Conservation (phyloP, 2,329 filamentous ascomycete genomes). For the Scopulariopsis brevicaulis region DNA sequence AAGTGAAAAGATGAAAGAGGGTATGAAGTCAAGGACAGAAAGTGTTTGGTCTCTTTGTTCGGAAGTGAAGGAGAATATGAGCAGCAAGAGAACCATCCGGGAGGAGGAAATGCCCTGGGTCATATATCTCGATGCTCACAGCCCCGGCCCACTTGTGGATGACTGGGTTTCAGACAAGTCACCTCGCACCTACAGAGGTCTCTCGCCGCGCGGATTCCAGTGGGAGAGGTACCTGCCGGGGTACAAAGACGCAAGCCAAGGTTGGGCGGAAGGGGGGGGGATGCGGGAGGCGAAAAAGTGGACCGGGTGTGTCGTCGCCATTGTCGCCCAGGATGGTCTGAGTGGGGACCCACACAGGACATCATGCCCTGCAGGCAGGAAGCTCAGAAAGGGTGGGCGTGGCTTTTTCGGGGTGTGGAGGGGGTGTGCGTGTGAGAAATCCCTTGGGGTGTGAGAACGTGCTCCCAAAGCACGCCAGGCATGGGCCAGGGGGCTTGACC, state of each 20-base stretch:
- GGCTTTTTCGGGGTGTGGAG: neutral
- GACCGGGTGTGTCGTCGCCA: neutral
- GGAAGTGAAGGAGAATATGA: neutral
- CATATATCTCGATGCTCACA: constrained; percentile 4
- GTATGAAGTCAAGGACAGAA: neutral
- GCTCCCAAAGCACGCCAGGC: neutral
- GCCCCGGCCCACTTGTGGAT: constrained; percentile 2
- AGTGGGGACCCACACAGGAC: constrained; percentile 2
- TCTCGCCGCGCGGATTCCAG: neutral
- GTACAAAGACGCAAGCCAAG: neutral
- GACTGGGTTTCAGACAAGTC: constrained; percentile 1
- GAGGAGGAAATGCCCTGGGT: constrained; percentile 1
- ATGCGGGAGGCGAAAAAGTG: neutral
- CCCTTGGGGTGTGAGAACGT: neutral
- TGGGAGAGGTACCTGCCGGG: neutral
- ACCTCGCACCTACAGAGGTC: neutral
- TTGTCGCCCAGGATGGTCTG: constrained; percentile 1
- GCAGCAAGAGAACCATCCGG: neutral
- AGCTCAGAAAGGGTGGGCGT: constrained; percentile 2
- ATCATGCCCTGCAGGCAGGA: constrained; percentile 1
- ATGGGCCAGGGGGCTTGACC: neutral
- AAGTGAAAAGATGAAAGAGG: neutral
- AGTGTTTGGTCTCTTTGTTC: neutral
- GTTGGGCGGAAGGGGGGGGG: neutral
- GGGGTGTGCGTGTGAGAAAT: neutral